These are phyloP conservation scores for Persicaria tinctoria DNA, from an alignment of 148 eudicot species.

Conservation along the genomic window DNA sequence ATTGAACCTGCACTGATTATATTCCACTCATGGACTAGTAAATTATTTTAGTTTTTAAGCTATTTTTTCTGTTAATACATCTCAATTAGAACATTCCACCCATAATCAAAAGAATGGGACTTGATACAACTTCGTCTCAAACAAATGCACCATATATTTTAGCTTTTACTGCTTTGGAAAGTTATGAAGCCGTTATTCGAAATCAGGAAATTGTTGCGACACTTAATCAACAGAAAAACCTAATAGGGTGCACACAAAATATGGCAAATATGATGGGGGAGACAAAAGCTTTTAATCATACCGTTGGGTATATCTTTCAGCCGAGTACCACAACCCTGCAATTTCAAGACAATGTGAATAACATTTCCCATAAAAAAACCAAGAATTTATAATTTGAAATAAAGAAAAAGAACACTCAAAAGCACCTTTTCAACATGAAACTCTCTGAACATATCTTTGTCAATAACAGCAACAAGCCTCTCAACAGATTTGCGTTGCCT, in stretches of 20 bases:
- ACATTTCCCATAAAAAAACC: background rate
- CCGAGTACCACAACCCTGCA: slow-evolving; percentile 89
- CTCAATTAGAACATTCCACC: too few relatives aligned
- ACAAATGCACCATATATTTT: background rate
- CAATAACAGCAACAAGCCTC: slow-evolving; percentile 81
- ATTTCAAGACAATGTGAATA: slow-evolving; percentile 15
- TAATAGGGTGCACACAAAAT: background rate
- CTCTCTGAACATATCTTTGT: slow-evolving; percentile 56
- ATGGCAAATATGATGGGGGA: background rate
- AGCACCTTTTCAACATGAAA: slow-evolving; percentile 64
- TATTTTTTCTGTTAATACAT: too few relatives aligned
- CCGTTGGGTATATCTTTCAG: slow-evolving; percentile 94
- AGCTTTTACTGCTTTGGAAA: background rate
- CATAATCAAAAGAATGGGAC: background rate
- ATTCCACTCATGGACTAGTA: too few relatives aligned
- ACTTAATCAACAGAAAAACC: background rate
- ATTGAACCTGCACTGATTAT: too few relatives aligned
- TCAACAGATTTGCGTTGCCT: slow-evolving; percentile 91
- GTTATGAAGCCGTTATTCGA: background rate
- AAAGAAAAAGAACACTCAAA: slow-evolving; percentile 3
- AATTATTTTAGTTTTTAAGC: too few relatives aligned
- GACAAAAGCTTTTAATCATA: slow-evolving; percentile 15
- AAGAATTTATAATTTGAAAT: background rate
- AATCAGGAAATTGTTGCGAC: background rate
- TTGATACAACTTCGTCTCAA: background rate